Base-by-base conservation (phyloP, 768 basidiomycete species). In the Arthromyces matolae region DNA sequence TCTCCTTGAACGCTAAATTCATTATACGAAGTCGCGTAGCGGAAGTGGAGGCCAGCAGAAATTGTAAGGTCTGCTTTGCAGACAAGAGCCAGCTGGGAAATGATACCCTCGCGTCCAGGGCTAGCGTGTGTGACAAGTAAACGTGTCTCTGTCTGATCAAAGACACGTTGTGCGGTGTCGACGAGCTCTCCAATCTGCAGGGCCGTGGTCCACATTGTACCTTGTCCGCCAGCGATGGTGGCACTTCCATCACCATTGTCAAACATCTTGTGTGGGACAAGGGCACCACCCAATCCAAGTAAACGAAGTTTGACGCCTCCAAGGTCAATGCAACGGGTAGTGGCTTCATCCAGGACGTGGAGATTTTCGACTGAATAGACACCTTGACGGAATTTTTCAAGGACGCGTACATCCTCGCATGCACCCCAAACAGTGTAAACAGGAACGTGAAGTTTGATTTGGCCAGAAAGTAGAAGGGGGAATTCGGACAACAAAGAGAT, bases 121-220 rank as follows among this genome's bases (percentile, higher is more conserved):
- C 89, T 87, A 27, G 93, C 87, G 61, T 98, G 95, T 0, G 91
- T 89, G 59, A 99, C 75, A 52, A 99, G 83, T 14, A 99, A 72
- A 58, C 96, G 89, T 42, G 95, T 98, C 69, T 99, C 96, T 18
- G 89, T 79, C 22, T 81, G 81, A 65, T 99, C 96, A 62, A 81
- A 93, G 42, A 94, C 92, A 53, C 93, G 81, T 63, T 95, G 91
- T 0, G 96, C 92, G 3, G 94, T 98, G 66, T 98, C 96, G 38
- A 98, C 88, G 42, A 99, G 86, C 66, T 99, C 95, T 49, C 96
- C 96, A 32, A 99, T 89, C 66, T 99, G 96, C 20, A 99, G 79
- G 4, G 92, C 89, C 0, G 95, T 98, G 0, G 92, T 90, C 96
- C 96, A 99, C 86, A 98, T 95, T 16, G 94, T 98, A 24, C 96